Evolutionary conservation across 352 stramenopile genomes (phyloP).

Genomic region (Phytophthora citrophthora): DNA sequence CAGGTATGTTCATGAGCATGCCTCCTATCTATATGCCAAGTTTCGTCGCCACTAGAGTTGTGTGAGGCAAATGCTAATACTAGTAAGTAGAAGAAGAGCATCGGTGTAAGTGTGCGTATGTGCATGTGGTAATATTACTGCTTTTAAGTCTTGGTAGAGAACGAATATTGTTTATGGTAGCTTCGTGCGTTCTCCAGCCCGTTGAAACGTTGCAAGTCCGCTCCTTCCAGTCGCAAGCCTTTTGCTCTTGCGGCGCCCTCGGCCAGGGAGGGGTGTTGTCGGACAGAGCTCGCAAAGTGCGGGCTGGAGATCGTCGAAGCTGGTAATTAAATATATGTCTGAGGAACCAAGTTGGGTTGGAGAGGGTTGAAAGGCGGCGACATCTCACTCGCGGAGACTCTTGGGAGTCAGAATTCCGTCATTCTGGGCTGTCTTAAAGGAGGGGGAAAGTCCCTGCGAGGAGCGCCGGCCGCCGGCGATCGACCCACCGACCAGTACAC

Average conservation of each 20-base stretch:
- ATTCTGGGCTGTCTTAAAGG: constrained; percentile 40
- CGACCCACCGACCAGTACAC: constrained; percentile 49
- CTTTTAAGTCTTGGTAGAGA: constrained; percentile 22
- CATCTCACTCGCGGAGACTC: constrained; percentile 15
- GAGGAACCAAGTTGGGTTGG: constrained; percentile 40
- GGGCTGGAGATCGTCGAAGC: constrained; percentile 9
- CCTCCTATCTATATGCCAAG: too few species aligned
- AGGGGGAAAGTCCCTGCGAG: constrained; percentile 18
- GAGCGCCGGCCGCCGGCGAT: constrained; percentile 34
- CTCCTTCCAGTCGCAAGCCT: constrained; percentile 32
- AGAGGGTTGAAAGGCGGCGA: constrained; percentile 23
- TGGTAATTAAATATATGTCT: constrained; percentile 26
- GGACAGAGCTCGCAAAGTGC: constrained; percentile 9
- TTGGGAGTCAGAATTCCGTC: constrained; percentile 43
- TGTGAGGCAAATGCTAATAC: too few species aligned
- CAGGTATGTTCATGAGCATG: too few species aligned
- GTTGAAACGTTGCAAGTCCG: constrained; percentile 7
- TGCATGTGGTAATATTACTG: constrained; percentile 4
- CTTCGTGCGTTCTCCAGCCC: constrained; percentile 4
- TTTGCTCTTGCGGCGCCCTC: constrained; percentile 35
- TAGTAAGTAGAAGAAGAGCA: too few species aligned
- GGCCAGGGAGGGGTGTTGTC: constrained; percentile 41
- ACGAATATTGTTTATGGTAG: constrained; percentile 18
- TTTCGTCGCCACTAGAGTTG: too few species aligned
- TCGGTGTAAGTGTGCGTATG: background rate